Base-by-base conservation (phyloP, 2,329 filamentous ascomycete species). In the Aspergillus ruber region DNA sequence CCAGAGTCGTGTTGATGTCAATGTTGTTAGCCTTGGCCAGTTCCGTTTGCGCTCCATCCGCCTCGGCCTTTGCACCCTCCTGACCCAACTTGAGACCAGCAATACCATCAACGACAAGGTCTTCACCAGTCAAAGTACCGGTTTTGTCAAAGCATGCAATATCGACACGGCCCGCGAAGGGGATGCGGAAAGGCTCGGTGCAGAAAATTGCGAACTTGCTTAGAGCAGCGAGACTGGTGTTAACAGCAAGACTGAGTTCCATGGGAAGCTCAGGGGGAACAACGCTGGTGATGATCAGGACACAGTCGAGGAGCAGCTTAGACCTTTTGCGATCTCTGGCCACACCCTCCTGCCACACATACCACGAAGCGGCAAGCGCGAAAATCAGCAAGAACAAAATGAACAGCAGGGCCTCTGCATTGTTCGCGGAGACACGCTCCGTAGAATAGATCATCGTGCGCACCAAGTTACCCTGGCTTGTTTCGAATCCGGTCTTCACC, bases 401-500 rank as follows among this genome's bases (percentile, higher is more conserved):
- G 75, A 98, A 98, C 51, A 95, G 79, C n/a, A 98, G 74, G 1
- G 93, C 93, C 71, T 98, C 93, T 40, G 85, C 84, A 63, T 98
- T 97, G 74, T 96, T 96, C 59, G 93, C 93, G n/a, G 91, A 97
- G 20, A 98, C 91, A 56, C 91, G 89, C 70, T 98, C 93, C 1
- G 93, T 98, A 1, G 94, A 96, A 75, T 95, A 98, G 63, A 98
- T 98, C 93, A 98, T 98, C 57, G 93, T 98, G 53, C 93, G 87
- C 51, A 98, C 93, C 50, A 98, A 81, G 69, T 90, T 96, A 54
- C 93, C 93, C 72, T 98, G 94, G 48, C 91, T 97, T 9, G 93
- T 98, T 73, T 98, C 94, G 62, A 98, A 98, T 10, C 93, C 93
- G 46, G 93, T 98, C 80, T 96, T 97, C 63, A 90, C 85, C 41